Evolutionary conservation across 768 basidiomycete species (phyloP).

Genomic region (Crassisporium funariophilum): DNA sequence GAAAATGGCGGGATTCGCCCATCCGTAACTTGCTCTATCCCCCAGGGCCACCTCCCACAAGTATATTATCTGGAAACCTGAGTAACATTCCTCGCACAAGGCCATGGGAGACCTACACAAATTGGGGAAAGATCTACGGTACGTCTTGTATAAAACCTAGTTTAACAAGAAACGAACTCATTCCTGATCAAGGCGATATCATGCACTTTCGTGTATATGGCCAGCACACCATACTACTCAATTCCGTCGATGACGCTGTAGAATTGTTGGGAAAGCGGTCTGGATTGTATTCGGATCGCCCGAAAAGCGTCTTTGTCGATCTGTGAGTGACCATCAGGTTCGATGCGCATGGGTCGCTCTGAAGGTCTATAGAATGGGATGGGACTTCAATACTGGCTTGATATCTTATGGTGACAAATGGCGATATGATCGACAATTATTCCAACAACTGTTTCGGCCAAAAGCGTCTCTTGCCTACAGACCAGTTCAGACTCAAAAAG

Average conservation of each 20-base stretch:
- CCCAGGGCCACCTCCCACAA: constrained; percentile 15
- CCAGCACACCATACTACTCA: constrained; percentile 29
- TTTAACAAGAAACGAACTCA: background rate
- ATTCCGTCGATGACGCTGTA: constrained; percentile 21
- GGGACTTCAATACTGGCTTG: constrained; percentile 38
- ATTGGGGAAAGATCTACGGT: constrained; percentile 22
- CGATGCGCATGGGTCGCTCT: background rate
- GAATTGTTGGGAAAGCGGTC: constrained; percentile 45
- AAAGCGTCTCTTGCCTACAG: constrained; percentile 29
- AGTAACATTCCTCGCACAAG: constrained; percentile 6
- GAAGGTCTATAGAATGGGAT: constrained; percentile 29
- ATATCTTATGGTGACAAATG: constrained; percentile 38
- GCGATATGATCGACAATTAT: constrained; percentile 38
- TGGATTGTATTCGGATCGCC: constrained; percentile 48
- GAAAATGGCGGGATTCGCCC: constrained; percentile 14
- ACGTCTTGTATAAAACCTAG: background rate
- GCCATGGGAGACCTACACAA: constrained; percentile 13
- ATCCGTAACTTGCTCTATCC: constrained; percentile 16
- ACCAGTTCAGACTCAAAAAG: constrained; percentile 32
- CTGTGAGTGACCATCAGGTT: constrained; percentile 13
- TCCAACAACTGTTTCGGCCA: constrained; percentile 38
- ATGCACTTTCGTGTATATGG: constrained; percentile 17
- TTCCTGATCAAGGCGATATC: constrained; percentile 18
- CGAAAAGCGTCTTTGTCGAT: constrained; percentile 28
- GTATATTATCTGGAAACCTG: constrained; percentile 6